phyloP scores from a whole-genome alignment of 352 stramenopile genomes.

The Phytophthora colocasiae region DNA sequence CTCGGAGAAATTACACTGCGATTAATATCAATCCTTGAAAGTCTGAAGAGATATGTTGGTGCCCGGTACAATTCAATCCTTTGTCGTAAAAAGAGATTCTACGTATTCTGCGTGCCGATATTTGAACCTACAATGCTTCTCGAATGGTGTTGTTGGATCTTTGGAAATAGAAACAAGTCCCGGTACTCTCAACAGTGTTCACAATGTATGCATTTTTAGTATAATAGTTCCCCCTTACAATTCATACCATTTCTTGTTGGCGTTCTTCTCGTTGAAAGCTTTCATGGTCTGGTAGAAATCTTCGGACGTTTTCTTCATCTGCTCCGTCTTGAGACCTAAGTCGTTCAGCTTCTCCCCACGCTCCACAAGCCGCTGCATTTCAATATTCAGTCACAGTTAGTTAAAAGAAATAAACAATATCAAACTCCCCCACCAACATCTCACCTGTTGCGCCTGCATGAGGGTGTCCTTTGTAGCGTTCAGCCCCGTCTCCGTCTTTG shows the following conservation, averaged over 20 bases:
- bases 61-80: no score
- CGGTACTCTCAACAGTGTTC: no score
- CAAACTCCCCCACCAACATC: constrained; percentile 3
- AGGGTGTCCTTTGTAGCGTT: constrained; percentile 68
- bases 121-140: no score
- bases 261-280: constrained; percentile 86
- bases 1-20: no score
- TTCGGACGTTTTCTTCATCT: constrained; percentile 83
- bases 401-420: background rate
- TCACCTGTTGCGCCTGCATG: constrained; percentile 74
- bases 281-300: constrained; percentile 90
- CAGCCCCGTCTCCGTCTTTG: constrained; percentile 42
- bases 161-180: no score
- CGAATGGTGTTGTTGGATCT: no score
- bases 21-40: no score
- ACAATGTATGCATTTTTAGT: constrained; percentile 19
- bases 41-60: no score
- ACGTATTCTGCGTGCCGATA: no score
- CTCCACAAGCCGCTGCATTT: constrained; percentile 69
- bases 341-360: constrained; percentile 82
- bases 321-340: constrained; percentile 79
- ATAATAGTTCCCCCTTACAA: constrained; percentile 41
- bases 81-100: no score
- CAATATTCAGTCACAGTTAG: constrained; percentile 7
- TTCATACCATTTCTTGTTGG: constrained; percentile 89